These are phyloP conservation scores for Trichophaea hybrida DNA, from an alignment of 2,329 filamentous ascomycete species.

Conservation along the genomic window DNA sequence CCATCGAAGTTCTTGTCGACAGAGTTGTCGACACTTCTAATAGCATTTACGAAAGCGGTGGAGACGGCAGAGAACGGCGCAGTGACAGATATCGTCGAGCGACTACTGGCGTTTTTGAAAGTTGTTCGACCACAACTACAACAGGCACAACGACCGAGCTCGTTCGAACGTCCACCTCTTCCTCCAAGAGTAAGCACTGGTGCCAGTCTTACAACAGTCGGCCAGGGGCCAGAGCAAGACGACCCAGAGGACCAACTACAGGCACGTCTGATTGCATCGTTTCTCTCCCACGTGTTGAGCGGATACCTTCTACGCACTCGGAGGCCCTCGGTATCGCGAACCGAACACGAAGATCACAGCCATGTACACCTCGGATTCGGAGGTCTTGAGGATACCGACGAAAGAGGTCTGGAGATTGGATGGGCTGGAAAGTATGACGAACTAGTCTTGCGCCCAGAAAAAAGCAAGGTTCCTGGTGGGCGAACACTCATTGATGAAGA, in stretches of 20 bases:
- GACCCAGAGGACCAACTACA: constrained; percentile 45
- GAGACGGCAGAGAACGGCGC: constrained; percentile 54
- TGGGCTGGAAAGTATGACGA: constrained; percentile 22
- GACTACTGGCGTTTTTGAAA: constrained; percentile 49
- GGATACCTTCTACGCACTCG: constrained; percentile 43
- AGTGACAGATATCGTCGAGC: constrained; percentile 56
- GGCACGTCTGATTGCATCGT: constrained; percentile 53
- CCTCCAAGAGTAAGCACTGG: constrained; percentile 45
- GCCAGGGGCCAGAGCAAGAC: constrained; percentile 5
- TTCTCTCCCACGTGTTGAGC: constrained; percentile 64
- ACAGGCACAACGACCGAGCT: constrained; percentile 36
- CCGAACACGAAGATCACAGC: constrained; percentile 1
- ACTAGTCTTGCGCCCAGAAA: constrained; percentile 16
- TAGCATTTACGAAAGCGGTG: constrained; percentile 46
- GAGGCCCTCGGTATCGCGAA: not conserved
- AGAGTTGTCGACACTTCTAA: constrained; percentile 56
- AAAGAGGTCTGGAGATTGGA: constrained; percentile 17
- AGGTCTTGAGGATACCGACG: constrained; percentile 4
- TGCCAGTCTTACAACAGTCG: constrained; percentile 31
- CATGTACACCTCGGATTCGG: not conserved
- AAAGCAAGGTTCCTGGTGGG: constrained; percentile 20
- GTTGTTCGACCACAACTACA: constrained; percentile 41
- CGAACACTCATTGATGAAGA: constrained; percentile 20
- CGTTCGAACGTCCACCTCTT: constrained; percentile 22
- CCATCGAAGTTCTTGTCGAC: constrained; percentile 66